Evolutionary conservation across 495 filamentous ascomycete genomes (phyloP).

Genomic region (Hypoxylon intermedium): DNA sequence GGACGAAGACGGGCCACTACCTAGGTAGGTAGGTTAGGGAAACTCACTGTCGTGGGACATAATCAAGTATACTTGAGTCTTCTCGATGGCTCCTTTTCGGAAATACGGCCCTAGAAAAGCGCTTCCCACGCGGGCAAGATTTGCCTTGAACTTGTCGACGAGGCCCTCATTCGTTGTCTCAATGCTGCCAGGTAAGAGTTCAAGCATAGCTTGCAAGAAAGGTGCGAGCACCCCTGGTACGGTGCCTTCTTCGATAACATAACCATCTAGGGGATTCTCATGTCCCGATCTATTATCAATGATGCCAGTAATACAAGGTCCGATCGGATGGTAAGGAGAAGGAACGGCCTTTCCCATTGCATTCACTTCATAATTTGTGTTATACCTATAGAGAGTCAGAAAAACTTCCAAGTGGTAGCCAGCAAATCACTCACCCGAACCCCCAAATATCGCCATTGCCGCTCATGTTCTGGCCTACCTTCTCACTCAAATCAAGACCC

Average conservation of each 20-base stretch:
- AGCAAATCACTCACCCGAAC: conserved; percentile 58
- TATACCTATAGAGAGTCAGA: conserved; percentile 55
- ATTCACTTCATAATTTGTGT: conserved; percentile 63
- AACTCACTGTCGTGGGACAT: conserved; percentile 71
- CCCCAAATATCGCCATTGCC: conserved; percentile 72
- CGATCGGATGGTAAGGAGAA: conserved; percentile 60
- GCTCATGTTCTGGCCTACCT: conserved; percentile 67
- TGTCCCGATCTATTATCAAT: conserved; percentile 65
- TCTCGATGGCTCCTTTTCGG: conserved; percentile 60
- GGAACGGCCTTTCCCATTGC: conserved; percentile 59
- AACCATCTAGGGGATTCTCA: conserved; percentile 66
- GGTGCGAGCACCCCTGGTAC: conserved; percentile 64
- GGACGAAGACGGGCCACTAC: too few relatives aligned
- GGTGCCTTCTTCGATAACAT: conserved; percentile 70
- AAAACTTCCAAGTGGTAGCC: neutral
- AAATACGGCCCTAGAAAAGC: conserved; percentile 64
- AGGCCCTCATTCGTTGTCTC: conserved; percentile 49
- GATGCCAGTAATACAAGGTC: conserved; percentile 69
- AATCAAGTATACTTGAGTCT: conserved; percentile 70
- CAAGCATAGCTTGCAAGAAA: conserved; percentile 64
- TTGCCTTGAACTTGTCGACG: conserved; percentile 50
- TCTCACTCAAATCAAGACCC: conserved; percentile 63
- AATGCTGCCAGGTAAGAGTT: conserved; percentile 60
- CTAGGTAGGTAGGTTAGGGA: neutral
- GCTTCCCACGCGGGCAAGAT: conserved; percentile 58